A percentile compares a stretch with the other conserved stretches of the same genome.
Conservation (phyloP, 192 early-diverging fungal species). For the Coemansia sp. region DNA sequence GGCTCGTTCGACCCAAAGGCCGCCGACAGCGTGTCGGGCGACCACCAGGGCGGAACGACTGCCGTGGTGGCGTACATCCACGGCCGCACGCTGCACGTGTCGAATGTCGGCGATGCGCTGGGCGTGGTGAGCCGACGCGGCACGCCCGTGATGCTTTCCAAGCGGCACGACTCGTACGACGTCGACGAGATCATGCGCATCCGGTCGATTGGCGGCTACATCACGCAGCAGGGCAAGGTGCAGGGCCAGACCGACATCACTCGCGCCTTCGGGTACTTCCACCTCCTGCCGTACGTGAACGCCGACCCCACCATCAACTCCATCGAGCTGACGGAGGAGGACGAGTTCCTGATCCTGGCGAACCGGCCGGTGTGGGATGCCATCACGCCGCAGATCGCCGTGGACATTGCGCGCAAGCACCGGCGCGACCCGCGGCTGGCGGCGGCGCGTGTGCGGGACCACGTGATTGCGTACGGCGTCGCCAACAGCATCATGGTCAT, state of each 20-base stretch:
- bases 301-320: conserved; percentile 78
- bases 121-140: conserved; percentile 79
- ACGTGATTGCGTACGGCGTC: conserved; percentile 80
- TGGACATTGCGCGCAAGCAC: conserved; percentile 81
- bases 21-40: conserved; percentile 31
- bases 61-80: conserved; percentile 80
- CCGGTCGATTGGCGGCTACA: conserved; percentile 76
- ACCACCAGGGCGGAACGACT: conserved; percentile 70
- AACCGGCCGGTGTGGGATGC: conserved; percentile 76
- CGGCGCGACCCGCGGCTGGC: conserved; percentile 75
- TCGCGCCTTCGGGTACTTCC: conserved; percentile 85
- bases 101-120: conserved; percentile 84
- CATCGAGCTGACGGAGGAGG: conserved; percentile 74
- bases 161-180: conserved; percentile 72
- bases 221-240: conserved; percentile 72
- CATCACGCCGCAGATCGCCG: conserved; percentile 77
- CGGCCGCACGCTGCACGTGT: conserved; percentile 76
- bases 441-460: conserved; percentile 81
- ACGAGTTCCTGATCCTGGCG: conserved; percentile 80
- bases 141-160: conserved; percentile 66
- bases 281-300: conserved; percentile 78
- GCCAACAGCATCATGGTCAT: conserved; percentile 83
- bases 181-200: conserved; percentile 73
- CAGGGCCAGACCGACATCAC: conserved; percentile 77
- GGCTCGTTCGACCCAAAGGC: conserved; percentile 32